Conservation (phyloP, 1,284 basidiomycete genomes). For the Phellopilus nigrolimitatus region DNA sequence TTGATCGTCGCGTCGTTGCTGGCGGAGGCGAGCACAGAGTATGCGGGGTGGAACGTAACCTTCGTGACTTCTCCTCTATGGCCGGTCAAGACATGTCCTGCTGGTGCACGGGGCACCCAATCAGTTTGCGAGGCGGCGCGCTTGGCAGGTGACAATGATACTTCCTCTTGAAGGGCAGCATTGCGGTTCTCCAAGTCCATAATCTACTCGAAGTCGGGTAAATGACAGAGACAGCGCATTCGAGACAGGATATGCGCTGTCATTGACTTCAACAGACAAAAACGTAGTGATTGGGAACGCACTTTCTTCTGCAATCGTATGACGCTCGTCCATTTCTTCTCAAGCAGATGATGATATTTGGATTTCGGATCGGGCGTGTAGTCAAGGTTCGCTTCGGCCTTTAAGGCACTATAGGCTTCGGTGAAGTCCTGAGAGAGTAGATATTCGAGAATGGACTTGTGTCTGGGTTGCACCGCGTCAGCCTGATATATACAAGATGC, state of each 20-base stretch:
- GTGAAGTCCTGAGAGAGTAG: constrained; percentile 44
- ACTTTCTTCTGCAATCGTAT: constrained; percentile 81
- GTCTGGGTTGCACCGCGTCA: constrained; percentile 31
- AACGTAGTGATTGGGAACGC: no score
- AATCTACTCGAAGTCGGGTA: constrained; percentile 43
- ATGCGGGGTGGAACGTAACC: constrained; percentile 71
- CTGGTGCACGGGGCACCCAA: constrained; percentile 65
- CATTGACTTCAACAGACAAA: constrained; percentile 3
- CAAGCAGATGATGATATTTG: constrained; percentile 60
- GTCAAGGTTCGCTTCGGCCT: constrained; percentile 42
- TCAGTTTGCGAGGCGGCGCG: constrained; percentile 39
- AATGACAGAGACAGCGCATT: not conserved
- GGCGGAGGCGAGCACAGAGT: constrained; percentile 61
- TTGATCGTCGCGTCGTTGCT: constrained; percentile 72
- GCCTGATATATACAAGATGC: constrained; percentile 22
- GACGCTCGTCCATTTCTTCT: constrained; percentile 82
- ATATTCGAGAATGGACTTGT: constrained; percentile 62
- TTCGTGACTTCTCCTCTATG: constrained; percentile 60
- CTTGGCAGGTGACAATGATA: constrained; percentile 37
- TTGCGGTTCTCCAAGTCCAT: constrained; percentile 71
- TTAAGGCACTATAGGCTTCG: constrained; percentile 43
- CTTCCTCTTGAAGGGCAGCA: constrained; percentile 59
- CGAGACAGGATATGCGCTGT: constrained; percentile 5
- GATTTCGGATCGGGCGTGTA: constrained; percentile 59
- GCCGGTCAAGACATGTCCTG: constrained; percentile 58